phyloP scores from a whole-genome alignment of 179 eudicot species.

The Silene noctiflora region DNA sequence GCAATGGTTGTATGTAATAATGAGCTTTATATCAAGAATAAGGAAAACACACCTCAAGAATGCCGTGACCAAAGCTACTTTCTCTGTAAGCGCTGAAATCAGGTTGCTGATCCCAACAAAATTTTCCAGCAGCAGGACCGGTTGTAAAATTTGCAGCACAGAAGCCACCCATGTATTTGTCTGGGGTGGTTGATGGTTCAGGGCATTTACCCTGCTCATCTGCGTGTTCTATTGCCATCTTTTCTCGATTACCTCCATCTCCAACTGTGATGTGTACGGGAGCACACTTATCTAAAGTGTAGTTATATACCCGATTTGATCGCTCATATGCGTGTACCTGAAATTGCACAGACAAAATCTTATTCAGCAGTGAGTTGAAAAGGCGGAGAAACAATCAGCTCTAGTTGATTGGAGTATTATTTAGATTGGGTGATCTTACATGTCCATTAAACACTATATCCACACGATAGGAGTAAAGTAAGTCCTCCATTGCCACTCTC shows the following conservation, averaged over 20 bases:
- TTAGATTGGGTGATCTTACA: constrained; percentile 44
- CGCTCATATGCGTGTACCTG: constrained; percentile 99
- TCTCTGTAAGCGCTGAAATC: constrained; percentile 92
- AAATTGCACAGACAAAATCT: constrained; percentile 8
- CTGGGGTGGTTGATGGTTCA: constrained; percentile 75
- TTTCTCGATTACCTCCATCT: constrained; percentile 96
- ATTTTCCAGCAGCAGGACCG: constrained; percentile 91
- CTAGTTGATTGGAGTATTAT: background rate
- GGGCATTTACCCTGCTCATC: constrained; percentile 89
- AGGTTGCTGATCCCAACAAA: constrained; percentile 95
- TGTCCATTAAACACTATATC: constrained; percentile 91
- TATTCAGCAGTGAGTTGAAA: background rate
- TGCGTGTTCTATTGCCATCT: constrained; percentile 82
- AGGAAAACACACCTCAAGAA: constrained; percentile 61
- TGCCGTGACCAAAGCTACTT: constrained; percentile 95
- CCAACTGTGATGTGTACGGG: constrained; percentile 80
- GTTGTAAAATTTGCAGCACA: constrained; percentile 80
- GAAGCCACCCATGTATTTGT: constrained; percentile 73
- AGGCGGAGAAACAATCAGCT: background rate
- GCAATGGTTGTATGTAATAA: too few species aligned
- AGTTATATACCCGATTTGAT: constrained; percentile 84
- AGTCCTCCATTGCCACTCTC: constrained; percentile 88
- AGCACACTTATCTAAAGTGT: constrained; percentile 79
- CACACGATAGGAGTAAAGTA: constrained; percentile 71
- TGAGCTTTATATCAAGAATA: too few species aligned